A percentile compares a stretch with the other conserved stretches of the same genome.
These are phyloP conservation scores for Amaranthus tricolor DNA, from an alignment of 179 eudicot genomes.

Conservation along the genomic window DNA sequence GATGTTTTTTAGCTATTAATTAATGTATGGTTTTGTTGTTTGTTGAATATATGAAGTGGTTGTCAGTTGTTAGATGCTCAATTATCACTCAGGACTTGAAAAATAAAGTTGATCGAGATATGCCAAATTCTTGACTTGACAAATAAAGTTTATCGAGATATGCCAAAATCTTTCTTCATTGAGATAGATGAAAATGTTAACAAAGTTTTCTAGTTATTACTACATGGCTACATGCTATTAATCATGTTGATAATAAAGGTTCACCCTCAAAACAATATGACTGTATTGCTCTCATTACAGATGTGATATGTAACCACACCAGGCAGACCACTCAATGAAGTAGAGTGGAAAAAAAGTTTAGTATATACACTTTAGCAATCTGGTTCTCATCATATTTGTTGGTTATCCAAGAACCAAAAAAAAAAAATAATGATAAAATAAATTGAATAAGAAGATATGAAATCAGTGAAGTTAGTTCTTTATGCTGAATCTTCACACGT, in stretches of 20 bases:
- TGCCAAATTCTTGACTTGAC: not conserved
- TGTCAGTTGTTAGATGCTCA: not conserved
- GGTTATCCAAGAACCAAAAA: slow-evolving; percentile 21
- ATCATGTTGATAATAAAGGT: slow-evolving; percentile 7
- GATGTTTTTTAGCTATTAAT: not conserved
- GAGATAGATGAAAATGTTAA: not conserved
- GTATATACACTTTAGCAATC: slow-evolving; percentile 24
- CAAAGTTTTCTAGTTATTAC: not conserved
- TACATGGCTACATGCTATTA: not conserved
- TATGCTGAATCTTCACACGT: not conserved
- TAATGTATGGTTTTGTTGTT: not conserved
- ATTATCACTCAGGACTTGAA: not conserved
- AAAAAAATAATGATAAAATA: slow-evolving; percentile 10
- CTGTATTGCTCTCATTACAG: slow-evolving; percentile 4
- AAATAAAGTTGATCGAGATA: not conserved
- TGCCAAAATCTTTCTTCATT: not conserved
- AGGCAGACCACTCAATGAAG: slow-evolving; percentile 8
- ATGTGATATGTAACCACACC: slow-evolving; percentile 9
- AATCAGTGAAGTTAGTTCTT: slow-evolving; percentile 15
- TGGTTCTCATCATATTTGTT: slow-evolving; percentile 17
- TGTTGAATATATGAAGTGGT: not conserved
- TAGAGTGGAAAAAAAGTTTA: slow-evolving; percentile 11
- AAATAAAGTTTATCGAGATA: not conserved
- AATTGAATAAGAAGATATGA: not conserved
- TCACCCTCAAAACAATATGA: slow-evolving; percentile 9